Conservation (phyloP, 2,329 filamentous ascomycete species). For the Fusarium keratoplasticum region DNA sequence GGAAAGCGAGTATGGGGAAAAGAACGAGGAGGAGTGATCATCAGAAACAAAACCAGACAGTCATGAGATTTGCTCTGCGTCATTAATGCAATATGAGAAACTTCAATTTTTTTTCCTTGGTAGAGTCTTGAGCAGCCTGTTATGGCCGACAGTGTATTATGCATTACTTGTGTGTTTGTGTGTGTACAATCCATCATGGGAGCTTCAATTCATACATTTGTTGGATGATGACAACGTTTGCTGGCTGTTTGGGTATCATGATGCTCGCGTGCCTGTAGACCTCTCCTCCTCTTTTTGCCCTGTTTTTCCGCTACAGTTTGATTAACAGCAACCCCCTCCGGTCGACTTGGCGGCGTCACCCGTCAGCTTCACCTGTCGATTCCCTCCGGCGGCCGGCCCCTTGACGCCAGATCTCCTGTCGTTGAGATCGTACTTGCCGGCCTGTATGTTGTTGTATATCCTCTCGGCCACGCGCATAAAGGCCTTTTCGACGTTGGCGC, state of each 20-base stretch:
- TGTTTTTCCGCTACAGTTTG: constrained; percentile 8
- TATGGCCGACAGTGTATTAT: constrained; percentile 44
- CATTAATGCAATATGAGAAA: constrained; percentile 46
- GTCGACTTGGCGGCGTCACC: constrained; percentile 54
- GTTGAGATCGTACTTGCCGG: constrained; percentile 93
- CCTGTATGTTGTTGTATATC: constrained; percentile 97
- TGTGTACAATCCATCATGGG: constrained; percentile 44
- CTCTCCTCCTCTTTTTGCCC: constrained; percentile 24
- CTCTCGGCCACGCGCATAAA: constrained; percentile 94
- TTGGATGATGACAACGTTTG: constrained; percentile 38
- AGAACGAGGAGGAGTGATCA: constrained; percentile 35
- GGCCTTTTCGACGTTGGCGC: constrained; percentile 91
- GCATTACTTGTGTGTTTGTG: constrained; percentile 43
- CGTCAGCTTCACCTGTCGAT: constrained; percentile 60
- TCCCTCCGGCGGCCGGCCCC: constrained; percentile 66
- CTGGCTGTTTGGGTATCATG: constrained; percentile 48
- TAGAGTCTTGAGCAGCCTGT: constrained; percentile 29
- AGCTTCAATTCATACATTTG: constrained; percentile 42
- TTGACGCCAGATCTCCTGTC: constrained; percentile 94
- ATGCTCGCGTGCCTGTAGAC: constrained; percentile 40
- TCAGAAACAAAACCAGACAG: constrained; percentile 34
- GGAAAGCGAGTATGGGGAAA: constrained; percentile 37
- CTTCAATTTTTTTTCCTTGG: constrained; percentile 37
- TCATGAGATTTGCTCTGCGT: constrained; percentile 39
- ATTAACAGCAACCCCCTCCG: constrained; percentile 62